phyloP scores from a whole-genome alignment of 805 yeast genomes.

The Kuraishia floccosa region DNA sequence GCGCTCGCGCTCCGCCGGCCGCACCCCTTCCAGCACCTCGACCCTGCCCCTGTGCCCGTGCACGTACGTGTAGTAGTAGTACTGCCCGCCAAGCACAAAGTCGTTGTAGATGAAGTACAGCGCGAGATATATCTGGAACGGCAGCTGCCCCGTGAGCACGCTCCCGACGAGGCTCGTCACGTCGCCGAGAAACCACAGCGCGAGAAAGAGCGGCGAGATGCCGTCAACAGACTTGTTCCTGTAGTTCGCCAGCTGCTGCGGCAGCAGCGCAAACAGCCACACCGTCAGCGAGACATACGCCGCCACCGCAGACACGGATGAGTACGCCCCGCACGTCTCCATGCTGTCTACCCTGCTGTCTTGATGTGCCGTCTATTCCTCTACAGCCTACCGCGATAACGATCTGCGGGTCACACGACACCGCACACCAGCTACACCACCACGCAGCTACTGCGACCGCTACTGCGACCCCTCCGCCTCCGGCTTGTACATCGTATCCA shows the following conservation, averaged over 20 bases:
- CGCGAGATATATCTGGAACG: conserved; percentile 71
- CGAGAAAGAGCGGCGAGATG: conserved; percentile 16
- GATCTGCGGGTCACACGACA: no score
- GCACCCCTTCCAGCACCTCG: neutral
- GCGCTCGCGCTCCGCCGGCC: neutral
- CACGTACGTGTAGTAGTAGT: conserved; percentile 49
- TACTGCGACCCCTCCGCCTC: no score
- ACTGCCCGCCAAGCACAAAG: conserved; percentile 55
- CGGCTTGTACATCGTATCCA: conserved; percentile 70
- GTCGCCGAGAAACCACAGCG: conserved; percentile 22
- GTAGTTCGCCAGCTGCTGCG: conserved; percentile 22
- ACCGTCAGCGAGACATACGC: conserved; percentile 18
- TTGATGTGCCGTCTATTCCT: no score
- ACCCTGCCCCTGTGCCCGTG: conserved; percentile 1
- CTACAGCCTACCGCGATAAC: no score
- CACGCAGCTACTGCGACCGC: no score
- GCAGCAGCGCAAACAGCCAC: conserved; percentile 24
- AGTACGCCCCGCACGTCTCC: no score
- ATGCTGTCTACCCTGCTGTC: no score
- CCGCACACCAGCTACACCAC: no score
- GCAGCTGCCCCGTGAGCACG: conserved; percentile 60
- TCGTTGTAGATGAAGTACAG: conserved; percentile 69
- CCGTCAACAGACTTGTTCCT: conserved; percentile 18
- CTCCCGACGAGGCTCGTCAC: conserved; percentile 47
- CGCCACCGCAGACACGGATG: conserved; percentile 8